Evolutionary conservation across 805 yeast genomes (phyloP), one percentile per base, ranked within the genome.

Genomic region (Wickerhamiella parazyma): DNA sequence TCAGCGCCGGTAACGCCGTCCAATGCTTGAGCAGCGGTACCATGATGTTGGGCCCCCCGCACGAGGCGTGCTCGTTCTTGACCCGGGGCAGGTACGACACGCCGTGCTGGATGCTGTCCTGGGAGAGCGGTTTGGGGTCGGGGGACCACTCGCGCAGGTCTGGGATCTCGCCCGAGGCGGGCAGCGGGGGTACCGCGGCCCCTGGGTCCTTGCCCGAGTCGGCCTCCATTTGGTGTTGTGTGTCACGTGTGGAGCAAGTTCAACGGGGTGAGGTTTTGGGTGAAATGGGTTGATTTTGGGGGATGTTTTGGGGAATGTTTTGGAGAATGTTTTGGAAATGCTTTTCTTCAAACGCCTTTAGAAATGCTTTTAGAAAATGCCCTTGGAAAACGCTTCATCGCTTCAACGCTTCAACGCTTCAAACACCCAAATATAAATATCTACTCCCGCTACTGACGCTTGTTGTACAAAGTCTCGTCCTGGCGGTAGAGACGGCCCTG

Each of bases 101-200:
- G 6, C 95, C 95, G 52, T 79, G 76, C 50, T 78, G 84, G 35
- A 83, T 64, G 54, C 70, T 67, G 26, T 65, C 70, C 40, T 70
- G 67, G 53, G 78, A 70, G 20, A 74, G 58, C 3, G 61, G 66
- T 8, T 66, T 38, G 14, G 49, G 5, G 70, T 67, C 52, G 77
- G 48, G 84, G 33, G 64, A 63, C 91, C 93, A 83, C 0, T 85
- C 79, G 33, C 60, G 62, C 55, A 73, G 81, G 57, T 82, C 94
- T 0, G 94, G 94, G 51, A 71, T 80, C 6, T 50, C 36, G 8
- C 49, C 42, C n/a, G 41, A 18, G 45, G 44, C 54, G 44, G 55
- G 52, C 26, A 65, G 47, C 8, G 68, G 61, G 41, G 51, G 60
- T 4, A 65, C 63, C n/a, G 53, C 24, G 24, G 5, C 59, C 14